phyloP scores from a whole-genome alignment of 2,329 filamentous ascomycete genomes.

The Pyricularia pennisetigena region DNA sequence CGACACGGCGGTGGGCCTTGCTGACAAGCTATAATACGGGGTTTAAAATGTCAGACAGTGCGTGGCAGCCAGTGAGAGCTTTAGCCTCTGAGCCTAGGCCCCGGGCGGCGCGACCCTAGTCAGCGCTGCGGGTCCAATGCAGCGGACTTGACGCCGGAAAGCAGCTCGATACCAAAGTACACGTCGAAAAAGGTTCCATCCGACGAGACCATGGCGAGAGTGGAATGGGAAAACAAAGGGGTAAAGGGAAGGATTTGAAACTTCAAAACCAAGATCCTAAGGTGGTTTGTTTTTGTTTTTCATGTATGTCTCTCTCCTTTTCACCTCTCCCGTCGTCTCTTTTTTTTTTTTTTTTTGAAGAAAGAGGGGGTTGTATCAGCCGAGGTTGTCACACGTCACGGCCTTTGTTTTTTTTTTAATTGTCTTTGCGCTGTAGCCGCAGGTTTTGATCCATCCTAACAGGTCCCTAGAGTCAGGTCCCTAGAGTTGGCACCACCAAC shows the following conservation, averaged over 20 bases:
- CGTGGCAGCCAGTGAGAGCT: slow-evolving; percentile 1
- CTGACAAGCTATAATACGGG: slow-evolving; percentile 13
- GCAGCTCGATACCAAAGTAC: neutral
- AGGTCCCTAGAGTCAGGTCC: no score
- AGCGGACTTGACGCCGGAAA: neutral
- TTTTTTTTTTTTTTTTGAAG: no score
- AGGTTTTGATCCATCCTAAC: neutral
- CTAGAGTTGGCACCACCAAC: neutral
- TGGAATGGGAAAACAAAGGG: neutral
- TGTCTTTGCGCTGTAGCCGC: neutral
- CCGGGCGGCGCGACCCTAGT: neutral
- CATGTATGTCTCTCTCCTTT: neutral
- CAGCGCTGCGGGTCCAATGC: neutral
- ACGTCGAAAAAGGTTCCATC: neutral
- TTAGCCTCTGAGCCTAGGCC: neutral
- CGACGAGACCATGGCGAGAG: neutral
- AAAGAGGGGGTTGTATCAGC: neutral
- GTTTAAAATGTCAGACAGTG: slow-evolving; percentile 6
- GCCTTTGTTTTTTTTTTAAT: neutral
- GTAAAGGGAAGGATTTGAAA: neutral
- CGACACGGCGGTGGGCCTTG: slow-evolving; percentile 39
- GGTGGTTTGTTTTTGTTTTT: neutral
- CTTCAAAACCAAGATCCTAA: neutral
- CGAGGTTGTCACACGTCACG: neutral
- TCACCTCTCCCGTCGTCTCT: neutral